Conservation (phyloP, 345 rosid genomes). For the Geranium rotundifolium region DNA sequence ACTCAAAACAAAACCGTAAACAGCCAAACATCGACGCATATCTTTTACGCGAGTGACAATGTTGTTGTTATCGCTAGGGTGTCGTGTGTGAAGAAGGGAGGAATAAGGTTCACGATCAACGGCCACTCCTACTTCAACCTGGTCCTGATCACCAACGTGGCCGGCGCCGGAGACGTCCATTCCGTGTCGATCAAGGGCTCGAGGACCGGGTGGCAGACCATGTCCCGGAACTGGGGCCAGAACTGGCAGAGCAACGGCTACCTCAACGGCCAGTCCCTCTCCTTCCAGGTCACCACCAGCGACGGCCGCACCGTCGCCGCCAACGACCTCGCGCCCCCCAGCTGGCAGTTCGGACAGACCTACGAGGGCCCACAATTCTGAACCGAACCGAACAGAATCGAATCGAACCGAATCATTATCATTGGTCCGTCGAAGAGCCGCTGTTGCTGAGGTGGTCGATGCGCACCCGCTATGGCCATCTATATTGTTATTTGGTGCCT, state of each 20-base stretch:
- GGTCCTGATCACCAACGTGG: conserved; percentile 63
- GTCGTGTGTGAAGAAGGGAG: conserved; percentile 53
- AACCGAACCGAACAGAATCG: too few relatives aligned
- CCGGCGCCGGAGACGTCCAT: conserved; percentile 74
- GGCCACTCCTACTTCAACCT: conserved; percentile 81
- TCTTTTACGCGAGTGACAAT: too few relatives aligned
- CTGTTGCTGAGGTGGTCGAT: too few relatives aligned
- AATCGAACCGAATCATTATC: too few relatives aligned
- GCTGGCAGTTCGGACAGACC: conserved; percentile 80
- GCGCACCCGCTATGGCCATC: too few relatives aligned
- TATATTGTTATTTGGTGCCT: too few relatives aligned
- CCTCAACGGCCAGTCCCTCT: conserved; percentile 61
- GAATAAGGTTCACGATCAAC: conserved; percentile 65
- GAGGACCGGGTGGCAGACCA: conserved; percentile 59
- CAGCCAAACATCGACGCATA: neutral
- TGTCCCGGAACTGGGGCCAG: conserved; percentile 85
- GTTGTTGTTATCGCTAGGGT: conserved; percentile 32
- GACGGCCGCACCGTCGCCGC: conserved; percentile 48
- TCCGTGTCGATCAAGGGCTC: conserved; percentile 52
- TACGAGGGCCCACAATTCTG: conserved; percentile 43
- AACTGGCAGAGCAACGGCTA: conserved; percentile 72
- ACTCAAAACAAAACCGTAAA: too few relatives aligned
- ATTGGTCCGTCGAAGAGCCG: too few relatives aligned
- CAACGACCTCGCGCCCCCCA: conserved; percentile 44
- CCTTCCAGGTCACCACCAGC: conserved; percentile 67